Base-by-base conservation (phyloP, 768 basidiomycete genomes). In the Rhodocollybia butyracea region DNA sequence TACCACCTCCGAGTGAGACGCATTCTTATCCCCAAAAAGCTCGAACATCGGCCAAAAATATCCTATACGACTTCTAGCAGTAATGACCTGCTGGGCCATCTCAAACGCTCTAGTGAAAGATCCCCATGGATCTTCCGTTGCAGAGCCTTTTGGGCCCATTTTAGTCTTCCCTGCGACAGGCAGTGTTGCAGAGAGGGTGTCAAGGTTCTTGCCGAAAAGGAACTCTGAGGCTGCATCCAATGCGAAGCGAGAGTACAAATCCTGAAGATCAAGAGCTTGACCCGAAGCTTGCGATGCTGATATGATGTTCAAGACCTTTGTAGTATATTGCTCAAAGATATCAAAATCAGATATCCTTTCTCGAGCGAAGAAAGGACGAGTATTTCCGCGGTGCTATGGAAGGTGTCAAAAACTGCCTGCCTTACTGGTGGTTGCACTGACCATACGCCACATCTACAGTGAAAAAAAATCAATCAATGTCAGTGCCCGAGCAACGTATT, bases 191-290 rank as follows among this genome's bases (percentile, higher is more conserved):
- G 79, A 80, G 17, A 89, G 70, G 0, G 86, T 86, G 55, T 85
- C 73, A 54, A 88, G 61, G 62, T 83, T 85, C 53, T 76, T 72
- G 7, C 86, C 88, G 56, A 91, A 88, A 34, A 90, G 72, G 63
- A 88, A 89, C 56, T 88, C 86, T 5, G 86, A 86, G 1, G 87
- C 84, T 0, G 86, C 75, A 64, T 90, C 88, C 38, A 89, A 74
- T 12, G 85, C 80, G 64, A 89, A 87, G 8, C 87, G 80, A 17
- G 80, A 68, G 60, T 77, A 88, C 3, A 89, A 73, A 61, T 89
- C 88, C 64, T 90, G 85, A 1, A 78, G 81, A 57, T 89, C 86
- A 61, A 79, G 2, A 85, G 74, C 54, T 72, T 67, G 41, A 70
- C 60, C 5, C 34, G 13, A 19, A 1, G 17, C 70, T 58, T 21